Evolutionary conservation across 1,284 basidiomycete species (phyloP).

Genomic region (Cutaneotrichosporon dermatis): DNA sequence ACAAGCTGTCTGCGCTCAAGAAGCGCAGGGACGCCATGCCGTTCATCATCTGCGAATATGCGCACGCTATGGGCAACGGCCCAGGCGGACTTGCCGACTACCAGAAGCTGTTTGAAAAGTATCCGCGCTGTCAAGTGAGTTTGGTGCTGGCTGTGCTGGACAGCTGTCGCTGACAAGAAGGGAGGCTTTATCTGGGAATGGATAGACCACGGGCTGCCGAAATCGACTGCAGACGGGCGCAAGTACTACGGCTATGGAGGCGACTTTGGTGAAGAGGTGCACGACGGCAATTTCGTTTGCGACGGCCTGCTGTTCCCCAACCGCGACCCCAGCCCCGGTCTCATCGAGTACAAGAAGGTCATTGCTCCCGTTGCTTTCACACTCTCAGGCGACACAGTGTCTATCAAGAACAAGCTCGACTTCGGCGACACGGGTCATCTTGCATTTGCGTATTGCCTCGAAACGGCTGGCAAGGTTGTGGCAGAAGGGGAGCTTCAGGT

Average conservation of each 20-base stretch:
- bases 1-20: constrained; percentile 4
- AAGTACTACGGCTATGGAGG: constrained; percentile 25
- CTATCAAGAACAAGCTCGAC: constrained; percentile 14
- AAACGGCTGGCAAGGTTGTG: constrained; percentile 7
- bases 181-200: constrained; percentile 34
- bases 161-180: too few species aligned
- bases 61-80: constrained; percentile 29
- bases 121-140: too few species aligned
- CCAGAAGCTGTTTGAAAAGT: constrained; percentile 21
- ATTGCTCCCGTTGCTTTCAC: constrained; percentile 18
- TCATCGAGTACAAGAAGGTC: constrained; percentile 22
- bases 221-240: constrained; percentile 10
- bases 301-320: constrained; percentile 29
- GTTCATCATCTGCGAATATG: constrained; percentile 27
- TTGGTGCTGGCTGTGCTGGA: too few species aligned
- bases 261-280: constrained; percentile 30
- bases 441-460: constrained; percentile 18
- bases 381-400: background rate
- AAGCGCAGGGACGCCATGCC: constrained; percentile 13
- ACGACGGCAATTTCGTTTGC: constrained; percentile 27
- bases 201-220: constrained; percentile 28
- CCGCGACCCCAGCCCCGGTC: constrained; percentile 20
- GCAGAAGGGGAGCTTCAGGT: constrained; percentile 11
- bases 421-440: constrained; percentile 15
- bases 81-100: constrained; percentile 25